phyloP scores from a whole-genome alignment of 2,329 filamentous ascomycete species.

The Cadophora malorum region DNA sequence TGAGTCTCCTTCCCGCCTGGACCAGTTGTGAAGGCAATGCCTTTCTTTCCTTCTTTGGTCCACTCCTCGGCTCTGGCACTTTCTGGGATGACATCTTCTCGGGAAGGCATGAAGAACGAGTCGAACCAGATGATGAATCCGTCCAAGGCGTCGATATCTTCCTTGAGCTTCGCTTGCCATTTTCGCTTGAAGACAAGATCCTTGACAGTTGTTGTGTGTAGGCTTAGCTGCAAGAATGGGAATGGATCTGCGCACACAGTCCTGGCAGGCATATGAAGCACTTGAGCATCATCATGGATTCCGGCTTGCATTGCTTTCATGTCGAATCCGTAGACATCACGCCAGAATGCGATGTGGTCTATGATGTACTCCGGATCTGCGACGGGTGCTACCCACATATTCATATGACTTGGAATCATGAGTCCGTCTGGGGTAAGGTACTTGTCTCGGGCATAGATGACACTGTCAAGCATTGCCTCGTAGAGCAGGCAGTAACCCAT shows the following conservation, averaged over 20 bases:
- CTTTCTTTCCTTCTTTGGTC: conserved; percentile 60
- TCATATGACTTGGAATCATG: conserved; percentile 85
- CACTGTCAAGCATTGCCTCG: conserved; percentile 94
- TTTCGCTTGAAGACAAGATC: conserved; percentile 78
- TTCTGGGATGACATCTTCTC: conserved; percentile 54
- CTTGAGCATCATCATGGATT: conserved; percentile 81
- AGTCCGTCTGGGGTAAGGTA: conserved; percentile 83
- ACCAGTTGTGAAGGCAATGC: conserved; percentile 87
- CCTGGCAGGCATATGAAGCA: conserved; percentile 71
- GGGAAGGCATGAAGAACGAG: conserved; percentile 80
- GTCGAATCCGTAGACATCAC: conserved; percentile 91
- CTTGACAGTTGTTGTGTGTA: conserved; percentile 73
- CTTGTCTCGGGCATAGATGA: conserved; percentile 84
- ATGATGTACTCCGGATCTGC: conserved; percentile 78
- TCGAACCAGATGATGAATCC: conserved; percentile 95
- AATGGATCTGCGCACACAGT: conserved; percentile 65
- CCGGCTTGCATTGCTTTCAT: conserved; percentile 89
- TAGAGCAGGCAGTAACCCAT: conserved; percentile 96
- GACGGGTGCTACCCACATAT: conserved; percentile 81
- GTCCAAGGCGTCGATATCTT: conserved; percentile 74
- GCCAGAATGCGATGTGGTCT: conserved; percentile 85
- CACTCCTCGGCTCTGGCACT: conserved; percentile 68
- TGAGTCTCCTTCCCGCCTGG: conserved; percentile 80
- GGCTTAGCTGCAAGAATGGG: conserved; percentile 76
- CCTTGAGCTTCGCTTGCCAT: conserved; percentile 67